A percentile compares a stretch with the other conserved stretches of the same genome.
These are phyloP conservation scores for Tetrahymena borealis DNA, from an alignment of 73 alveolate species.

Conservation along the genomic window DNA sequence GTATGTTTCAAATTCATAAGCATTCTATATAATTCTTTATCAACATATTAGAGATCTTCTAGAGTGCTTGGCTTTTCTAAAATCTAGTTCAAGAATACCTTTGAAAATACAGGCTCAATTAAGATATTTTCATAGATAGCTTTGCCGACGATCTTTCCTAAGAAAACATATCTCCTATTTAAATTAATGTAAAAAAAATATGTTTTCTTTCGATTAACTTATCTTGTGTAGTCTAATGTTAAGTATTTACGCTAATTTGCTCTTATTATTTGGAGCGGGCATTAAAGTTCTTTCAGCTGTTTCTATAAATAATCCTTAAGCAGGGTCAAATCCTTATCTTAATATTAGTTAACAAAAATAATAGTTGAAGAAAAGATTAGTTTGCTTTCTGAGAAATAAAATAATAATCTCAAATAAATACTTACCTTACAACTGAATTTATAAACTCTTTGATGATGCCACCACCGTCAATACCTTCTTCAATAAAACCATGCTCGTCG, in stretches of 20 bases:
- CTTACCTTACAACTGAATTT: constrained; percentile 64
- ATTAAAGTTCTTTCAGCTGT: constrained; percentile 45
- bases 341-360: background rate
- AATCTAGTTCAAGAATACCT: constrained; percentile 73
- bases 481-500: constrained; percentile 62
- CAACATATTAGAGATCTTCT: constrained; percentile 86
- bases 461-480: constrained; percentile 95
- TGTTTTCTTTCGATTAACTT: background rate
- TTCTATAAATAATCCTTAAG: constrained; percentile 68
- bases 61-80: constrained; percentile 65
- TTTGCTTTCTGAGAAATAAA: too few species aligned
- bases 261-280: constrained; percentile 50
- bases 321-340: constrained; percentile 67
- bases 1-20: constrained; percentile 46
- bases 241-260: constrained; percentile 61
- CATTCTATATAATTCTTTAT: constrained; percentile 63
- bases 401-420: too few species aligned
- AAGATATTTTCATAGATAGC: constrained; percentile 89
- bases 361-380: too few species aligned
- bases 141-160: constrained; percentile 90
- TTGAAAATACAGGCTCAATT: constrained; percentile 79
- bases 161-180: constrained; percentile 63
- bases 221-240: background rate
- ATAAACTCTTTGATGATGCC: constrained; percentile 92
- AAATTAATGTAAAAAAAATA: constrained; percentile 12